These are phyloP conservation scores for Lachnum nothofagi DNA, from an alignment of 2,329 filamentous ascomycete genomes.

Conservation along the genomic window DNA sequence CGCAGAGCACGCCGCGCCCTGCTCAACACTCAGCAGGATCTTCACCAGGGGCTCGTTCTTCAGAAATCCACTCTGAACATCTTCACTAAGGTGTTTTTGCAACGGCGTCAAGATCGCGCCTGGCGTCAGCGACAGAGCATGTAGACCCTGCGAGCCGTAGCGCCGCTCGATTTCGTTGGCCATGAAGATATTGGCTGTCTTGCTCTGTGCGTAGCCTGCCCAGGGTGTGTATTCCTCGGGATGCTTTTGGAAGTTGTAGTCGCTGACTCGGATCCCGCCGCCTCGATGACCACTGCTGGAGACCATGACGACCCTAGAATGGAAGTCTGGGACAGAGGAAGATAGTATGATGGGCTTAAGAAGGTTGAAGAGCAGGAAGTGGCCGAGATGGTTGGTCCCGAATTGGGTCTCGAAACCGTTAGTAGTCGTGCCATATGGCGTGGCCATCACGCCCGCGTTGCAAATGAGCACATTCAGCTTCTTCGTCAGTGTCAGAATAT, in stretches of 20 bases:
- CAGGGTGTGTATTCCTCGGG: constrained; percentile 34
- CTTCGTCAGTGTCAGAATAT: constrained; percentile 26
- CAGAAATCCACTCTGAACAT: constrained; percentile 40
- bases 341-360: constrained; percentile 41
- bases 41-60: constrained; percentile 11
- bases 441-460: constrained; percentile 25
- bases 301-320: constrained; percentile 44
- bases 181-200: constrained; percentile 44
- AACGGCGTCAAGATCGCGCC: constrained; percentile 34
- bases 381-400: constrained; percentile 47
- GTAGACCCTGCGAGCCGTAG: constrained; percentile 38
- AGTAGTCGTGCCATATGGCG: constrained; percentile 31
- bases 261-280: constrained; percentile 37
- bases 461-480: constrained; percentile 31
- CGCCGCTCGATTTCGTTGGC: constrained; percentile 44
- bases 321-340: constrained; percentile 35
- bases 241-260: constrained; percentile 19
- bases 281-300: constrained; percentile 39
- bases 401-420: constrained; percentile 49
- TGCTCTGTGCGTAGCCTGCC: constrained; percentile 40
- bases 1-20: constrained; percentile 39
- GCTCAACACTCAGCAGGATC: constrained; percentile 25
- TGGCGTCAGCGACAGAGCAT: constrained; percentile 40
- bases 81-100: constrained; percentile 35
- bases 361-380: constrained; percentile 50